Percentiles rank a stretch among this genome's conserved stretches.
Evolutionary conservation across 2,329 filamentous ascomycete genomes (phyloP).

Genomic region (Exophiala sp.): DNA sequence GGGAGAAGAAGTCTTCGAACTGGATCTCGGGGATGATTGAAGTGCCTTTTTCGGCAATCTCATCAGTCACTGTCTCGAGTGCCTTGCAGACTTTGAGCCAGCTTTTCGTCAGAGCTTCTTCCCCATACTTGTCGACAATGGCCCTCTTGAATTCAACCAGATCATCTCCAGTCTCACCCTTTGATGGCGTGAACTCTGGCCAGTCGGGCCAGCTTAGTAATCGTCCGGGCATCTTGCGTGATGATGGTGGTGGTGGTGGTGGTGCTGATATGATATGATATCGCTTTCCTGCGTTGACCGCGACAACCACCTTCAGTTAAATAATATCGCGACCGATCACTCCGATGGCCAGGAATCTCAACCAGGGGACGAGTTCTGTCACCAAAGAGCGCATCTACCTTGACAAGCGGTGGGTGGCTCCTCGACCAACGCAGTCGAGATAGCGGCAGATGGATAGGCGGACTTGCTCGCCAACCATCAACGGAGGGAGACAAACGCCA

Average conservation of each 20-base stretch:
- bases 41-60: constrained; percentile 35
- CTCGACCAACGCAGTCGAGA: too few relatives aligned
- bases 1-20: constrained; percentile 32
- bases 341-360: too few relatives aligned
- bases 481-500: too few relatives aligned
- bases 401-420: too few relatives aligned
- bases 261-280: too few relatives aligned
- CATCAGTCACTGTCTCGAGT: constrained; percentile 35
- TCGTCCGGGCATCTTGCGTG: constrained; percentile 22
- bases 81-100: constrained; percentile 39
- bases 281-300: too few relatives aligned
- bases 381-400: too few relatives aligned
- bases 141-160: constrained; percentile 32
- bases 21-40: constrained; percentile 34
- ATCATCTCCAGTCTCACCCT: constrained; percentile 18
- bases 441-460: too few relatives aligned
- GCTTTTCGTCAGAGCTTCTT: constrained; percentile 33
- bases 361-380: too few relatives aligned
- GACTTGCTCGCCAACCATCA: too few relatives aligned
- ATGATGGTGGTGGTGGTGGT: not conserved
- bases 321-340: too few relatives aligned
- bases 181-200: constrained; percentile 29
- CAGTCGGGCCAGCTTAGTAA: constrained; percentile 30
- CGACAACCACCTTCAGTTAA: too few relatives aligned
- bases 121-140: constrained; percentile 37